Conservation (phyloP, 2,329 filamentous ascomycete genomes). For the Trichoderma oligosporum region DNA sequence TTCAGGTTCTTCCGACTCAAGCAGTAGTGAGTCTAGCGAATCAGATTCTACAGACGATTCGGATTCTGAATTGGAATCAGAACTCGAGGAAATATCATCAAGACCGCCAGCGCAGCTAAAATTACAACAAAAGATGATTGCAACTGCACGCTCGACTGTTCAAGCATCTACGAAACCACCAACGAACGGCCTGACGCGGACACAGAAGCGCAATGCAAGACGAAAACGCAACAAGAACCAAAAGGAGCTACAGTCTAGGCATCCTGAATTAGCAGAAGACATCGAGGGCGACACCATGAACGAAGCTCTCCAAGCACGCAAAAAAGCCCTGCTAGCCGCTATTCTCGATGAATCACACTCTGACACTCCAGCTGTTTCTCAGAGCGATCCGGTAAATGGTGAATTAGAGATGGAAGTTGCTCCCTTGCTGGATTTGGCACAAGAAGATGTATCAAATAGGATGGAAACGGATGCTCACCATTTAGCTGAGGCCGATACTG, state of each 20-base stretch:
- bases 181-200: slow-evolving; percentile 39
- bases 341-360: slow-evolving; percentile 23
- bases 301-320: slow-evolving; percentile 37
- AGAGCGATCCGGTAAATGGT: neutral
- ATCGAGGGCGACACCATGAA: slow-evolving; percentile 16
- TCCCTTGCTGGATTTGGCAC: neutral
- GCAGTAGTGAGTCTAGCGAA: slow-evolving; percentile 21
- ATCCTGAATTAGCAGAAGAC: slow-evolving; percentile 21
- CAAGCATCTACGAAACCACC: slow-evolving; percentile 18
- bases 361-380: slow-evolving; percentile 16
- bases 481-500: neutral
- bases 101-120: slow-evolving; percentile 23
- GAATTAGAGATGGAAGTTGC: neutral
- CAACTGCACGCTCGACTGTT: neutral
- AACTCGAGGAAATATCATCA: slow-evolving; percentile 38
- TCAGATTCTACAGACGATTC: slow-evolving; percentile 19
- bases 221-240: slow-evolving; percentile 39
- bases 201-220: slow-evolving; percentile 51
- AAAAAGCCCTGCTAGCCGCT: slow-evolving; percentile 37
- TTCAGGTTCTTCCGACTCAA: neutral
- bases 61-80: slow-evolving; percentile 30
- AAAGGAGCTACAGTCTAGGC: slow-evolving; percentile 17
- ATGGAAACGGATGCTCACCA: neutral
- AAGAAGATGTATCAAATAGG: neutral
- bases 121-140: neutral